Evolutionary conservation across 371 early-diverging fungal genomes (phyloP).

Genomic region (Apophysomyces elegans): DNA sequence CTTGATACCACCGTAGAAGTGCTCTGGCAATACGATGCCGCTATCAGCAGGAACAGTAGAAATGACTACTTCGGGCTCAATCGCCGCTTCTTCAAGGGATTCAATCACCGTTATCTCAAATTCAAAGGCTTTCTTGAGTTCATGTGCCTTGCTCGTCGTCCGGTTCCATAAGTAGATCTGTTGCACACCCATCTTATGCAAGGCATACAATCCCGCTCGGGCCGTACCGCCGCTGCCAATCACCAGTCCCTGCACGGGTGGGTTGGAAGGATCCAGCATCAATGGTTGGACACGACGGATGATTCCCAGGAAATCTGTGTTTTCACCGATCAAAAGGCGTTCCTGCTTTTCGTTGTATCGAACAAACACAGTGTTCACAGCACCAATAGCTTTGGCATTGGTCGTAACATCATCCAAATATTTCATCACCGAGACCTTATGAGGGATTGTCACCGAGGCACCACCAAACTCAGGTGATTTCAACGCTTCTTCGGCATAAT

Average conservation of each 20-base stretch:
- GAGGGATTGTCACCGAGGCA: conserved; percentile 94
- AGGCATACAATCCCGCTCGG: conserved; percentile 89
- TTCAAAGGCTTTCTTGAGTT: conserved; percentile 71
- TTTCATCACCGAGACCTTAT: conserved; percentile 83
- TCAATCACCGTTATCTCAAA: conserved; percentile 53
- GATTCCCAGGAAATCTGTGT: conserved; percentile 96
- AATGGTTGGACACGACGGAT: conserved; percentile 61
- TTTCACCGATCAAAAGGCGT: conserved; percentile 78
- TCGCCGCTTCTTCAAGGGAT: conserved; percentile 28
- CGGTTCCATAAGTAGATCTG: conserved; percentile 88
- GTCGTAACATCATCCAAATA: conserved; percentile 74
- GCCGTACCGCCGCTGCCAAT: conserved; percentile 98
- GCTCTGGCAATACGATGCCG: conserved; percentile 63
- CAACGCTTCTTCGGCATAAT: conserved; percentile 61
- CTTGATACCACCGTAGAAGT: conserved; percentile 53
- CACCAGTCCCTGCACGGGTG: conserved; percentile 68
- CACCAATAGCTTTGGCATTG: conserved; percentile 86
- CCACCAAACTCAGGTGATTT: conserved; percentile 85
- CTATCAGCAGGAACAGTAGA: conserved; percentile 87
- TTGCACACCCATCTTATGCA: conserved; percentile 73
- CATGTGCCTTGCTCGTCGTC: conserved; percentile 74
- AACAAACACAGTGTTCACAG: conserved; percentile 88
- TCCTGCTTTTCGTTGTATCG: conserved; percentile 43
- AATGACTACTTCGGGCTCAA: conserved; percentile 59
- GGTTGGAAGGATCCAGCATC: conserved; percentile 46